phyloP scores from a whole-genome alignment of 306 rosid genomes.

The Fragaria iinumae region DNA sequence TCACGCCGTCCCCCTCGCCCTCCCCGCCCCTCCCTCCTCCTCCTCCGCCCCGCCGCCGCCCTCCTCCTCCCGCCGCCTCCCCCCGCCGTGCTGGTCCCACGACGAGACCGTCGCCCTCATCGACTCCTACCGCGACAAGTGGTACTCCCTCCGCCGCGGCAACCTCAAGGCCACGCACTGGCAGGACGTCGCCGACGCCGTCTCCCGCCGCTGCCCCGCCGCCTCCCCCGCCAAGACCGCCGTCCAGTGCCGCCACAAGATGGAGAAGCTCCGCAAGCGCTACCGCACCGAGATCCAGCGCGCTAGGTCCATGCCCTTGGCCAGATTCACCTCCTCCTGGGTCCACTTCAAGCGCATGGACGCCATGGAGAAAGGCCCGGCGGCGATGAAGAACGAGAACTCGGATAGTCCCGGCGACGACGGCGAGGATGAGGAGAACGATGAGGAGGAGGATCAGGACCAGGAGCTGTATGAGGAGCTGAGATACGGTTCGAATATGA shows the following conservation, averaged over 20 bases:
- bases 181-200: slow-evolving; percentile 91
- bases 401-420: slow-evolving; percentile 50
- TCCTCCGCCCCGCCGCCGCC: slow-evolving; percentile 23
- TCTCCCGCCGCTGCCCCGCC: slow-evolving; percentile 58
- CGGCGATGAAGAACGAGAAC: slow-evolving; percentile 44
- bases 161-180: slow-evolving; percentile 90
- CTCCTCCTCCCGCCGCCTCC: slow-evolving; percentile 71
- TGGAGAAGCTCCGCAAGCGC: slow-evolving; percentile 90
- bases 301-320: slow-evolving; percentile 55
- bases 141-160: slow-evolving; percentile 90
- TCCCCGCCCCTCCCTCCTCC: slow-evolving; percentile 32
- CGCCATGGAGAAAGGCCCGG: slow-evolving; percentile 83
- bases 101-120: slow-evolving; percentile 88
- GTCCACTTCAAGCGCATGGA: slow-evolving; percentile 92
- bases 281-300: slow-evolving; percentile 91
- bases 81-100: slow-evolving; percentile 91
- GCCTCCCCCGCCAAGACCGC: slow-evolving; percentile 77
- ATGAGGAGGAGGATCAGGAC: slow-evolving; percentile 56
- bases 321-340: slow-evolving; percentile 67
- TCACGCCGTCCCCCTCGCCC: slow-evolving; percentile 43
- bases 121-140: slow-evolving; percentile 81
- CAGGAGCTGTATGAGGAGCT: slow-evolving; percentile 60
- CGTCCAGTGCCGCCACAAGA: slow-evolving; percentile 95
- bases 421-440: slow-evolving; percentile 29
- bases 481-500: slow-evolving; percentile 56